Evolutionary conservation across 169 alveolate species (phyloP).

Genomic region (Perkinsus olseni): DNA sequence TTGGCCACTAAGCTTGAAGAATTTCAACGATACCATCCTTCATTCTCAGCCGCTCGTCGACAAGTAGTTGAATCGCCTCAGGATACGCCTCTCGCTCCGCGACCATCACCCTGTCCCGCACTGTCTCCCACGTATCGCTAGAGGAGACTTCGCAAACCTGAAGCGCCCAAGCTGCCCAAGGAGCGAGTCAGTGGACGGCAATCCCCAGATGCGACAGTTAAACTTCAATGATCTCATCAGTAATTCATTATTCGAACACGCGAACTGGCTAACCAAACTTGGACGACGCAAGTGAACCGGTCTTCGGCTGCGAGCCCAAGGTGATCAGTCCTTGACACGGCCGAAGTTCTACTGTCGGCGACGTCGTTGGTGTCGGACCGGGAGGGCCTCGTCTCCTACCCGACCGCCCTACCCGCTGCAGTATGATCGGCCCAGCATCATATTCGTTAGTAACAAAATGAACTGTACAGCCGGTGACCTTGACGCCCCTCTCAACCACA

Average conservation of each 20-base stretch:
- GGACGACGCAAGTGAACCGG: too few species aligned
- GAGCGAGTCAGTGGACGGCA: background rate
- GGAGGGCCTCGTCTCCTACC: too few species aligned
- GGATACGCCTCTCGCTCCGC: background rate
- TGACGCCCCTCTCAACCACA: background rate
- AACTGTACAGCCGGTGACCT: background rate
- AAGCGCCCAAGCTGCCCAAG: background rate
- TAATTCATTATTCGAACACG: too few species aligned
- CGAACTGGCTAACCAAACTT: too few species aligned
- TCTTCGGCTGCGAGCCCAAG: too few species aligned
- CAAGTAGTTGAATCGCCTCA: background rate
- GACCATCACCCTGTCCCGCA: background rate
- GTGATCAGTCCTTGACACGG: too few species aligned
- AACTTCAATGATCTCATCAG: too few species aligned
- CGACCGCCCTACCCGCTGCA: background rate
- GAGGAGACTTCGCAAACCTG: background rate
- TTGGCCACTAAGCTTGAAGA: background rate
- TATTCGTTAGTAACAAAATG: background rate
- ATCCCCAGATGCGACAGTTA: too few species aligned
- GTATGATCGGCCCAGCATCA: background rate
- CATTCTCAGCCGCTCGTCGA: background rate
- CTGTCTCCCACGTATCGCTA: background rate
- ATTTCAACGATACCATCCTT: background rate
- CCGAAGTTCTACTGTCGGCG: too few species aligned
- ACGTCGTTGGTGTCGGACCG: background rate